Base-by-base conservation (phyloP, 768 basidiomycete genomes). In the Auricularia cornea region DNA sequence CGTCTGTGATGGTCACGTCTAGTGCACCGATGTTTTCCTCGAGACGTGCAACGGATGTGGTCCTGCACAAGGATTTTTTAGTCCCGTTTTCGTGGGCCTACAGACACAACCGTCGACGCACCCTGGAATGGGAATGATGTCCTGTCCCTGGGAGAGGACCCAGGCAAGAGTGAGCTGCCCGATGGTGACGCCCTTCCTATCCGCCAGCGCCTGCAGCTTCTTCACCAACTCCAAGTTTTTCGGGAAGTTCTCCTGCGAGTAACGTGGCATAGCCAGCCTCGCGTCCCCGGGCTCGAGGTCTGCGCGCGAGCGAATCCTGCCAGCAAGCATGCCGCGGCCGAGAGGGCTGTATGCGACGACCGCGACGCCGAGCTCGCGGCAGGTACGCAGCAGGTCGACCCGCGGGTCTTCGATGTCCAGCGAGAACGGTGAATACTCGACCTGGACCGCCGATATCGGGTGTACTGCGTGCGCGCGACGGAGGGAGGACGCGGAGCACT, bases 401-500 rank as follows among this genome's bases (percentile, higher is more conserved):
- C 64, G 63, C 33, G 64, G 62, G 32, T 51, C 60, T 57, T 64
- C 60, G 51, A 65, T 62, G 48, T 66, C 66, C 4, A 62, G 38
- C 2, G 62, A 56, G 62, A 38, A 67, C 59, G 29, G 31, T 32
- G 38, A 52, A 32, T 64, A 57, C 60, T 71, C 62, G 31, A 71
- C 66, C 61, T 69, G 68, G 11, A 70, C 48, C 6, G 64, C 64
- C 28, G 59, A 28, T 26, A 70, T 67, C 29, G 62, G 66, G 32
- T 66, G 64, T 31, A 70, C 62, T 18, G 33, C 59, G 40, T 64
- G 48, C 14, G 83, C 84, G 20, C 83, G 78, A 28, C 81, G 78
- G 28, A 85, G 74, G 1, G 81, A 79, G 2, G 65, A 61, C 1
- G 78, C 73, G 3, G 80, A 80, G 62, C 77, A 72, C 67, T 85